Evolutionary conservation across 768 basidiomycete genomes (phyloP), one percentile per base, ranked within the genome.

Genomic region (Tricholomella constricta): DNA sequence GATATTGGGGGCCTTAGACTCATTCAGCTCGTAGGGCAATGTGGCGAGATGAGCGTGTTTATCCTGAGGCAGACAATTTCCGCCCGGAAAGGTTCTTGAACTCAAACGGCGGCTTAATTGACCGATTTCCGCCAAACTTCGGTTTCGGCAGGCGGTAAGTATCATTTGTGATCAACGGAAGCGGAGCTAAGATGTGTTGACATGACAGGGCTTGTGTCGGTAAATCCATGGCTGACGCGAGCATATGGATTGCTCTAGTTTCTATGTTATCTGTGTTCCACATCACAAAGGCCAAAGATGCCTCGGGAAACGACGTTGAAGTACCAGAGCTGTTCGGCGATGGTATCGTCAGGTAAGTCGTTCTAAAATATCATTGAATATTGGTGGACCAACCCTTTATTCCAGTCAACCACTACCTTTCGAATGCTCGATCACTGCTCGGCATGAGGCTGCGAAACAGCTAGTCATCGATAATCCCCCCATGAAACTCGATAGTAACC

Each of bases 351-450:
- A 50, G 48, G 48, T 50, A 42, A 41, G 48, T 27, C 26, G 3
- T 14, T 41, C n/a, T n/a, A n/a, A n/a, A n/a, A 19, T 4, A 31
- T 17, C 29, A 36, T 26, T 14, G 32, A 4, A 5, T 11, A 20
- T 27, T 25, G 25, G n/a, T 29, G 12, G 25, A 8, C 26, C 25
- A 6, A 10, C 37, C n/a, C 6, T 2, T 31, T 41, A 23, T 14
- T 7, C n/a, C 35, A 49, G 48, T 15, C 48, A 50, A 29, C 63
- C 65, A 15, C 54, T 59, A 19, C 60, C 60, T 17, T 68, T 68
- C 36, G 44, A 57, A 25, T 64, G 63, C 36, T 62, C 62, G 17
- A 66, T 66, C 42, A 60, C 56, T 3, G 60, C 64, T 15, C 58
- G 62, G 17, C 58, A 55, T 7, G 52, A 60, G 25, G 41, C 37